Evolutionary conservation across 23 red algal genomes (phyloP).

Genomic region (Gracilaria domingensis): DNA sequence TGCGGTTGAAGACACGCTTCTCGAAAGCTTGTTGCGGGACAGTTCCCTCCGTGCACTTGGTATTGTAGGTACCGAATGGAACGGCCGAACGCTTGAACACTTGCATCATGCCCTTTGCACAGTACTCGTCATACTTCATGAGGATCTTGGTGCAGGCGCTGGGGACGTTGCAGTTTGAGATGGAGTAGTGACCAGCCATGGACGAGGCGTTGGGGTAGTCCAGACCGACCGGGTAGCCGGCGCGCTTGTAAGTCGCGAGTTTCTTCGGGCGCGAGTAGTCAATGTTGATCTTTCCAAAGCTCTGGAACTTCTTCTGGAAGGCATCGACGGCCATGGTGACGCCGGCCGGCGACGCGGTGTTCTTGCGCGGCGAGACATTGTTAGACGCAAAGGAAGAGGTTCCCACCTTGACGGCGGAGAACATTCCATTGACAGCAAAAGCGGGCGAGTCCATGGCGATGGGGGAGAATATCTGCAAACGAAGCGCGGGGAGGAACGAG

Average conservation of each 20-base stretch:
- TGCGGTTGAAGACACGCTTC: slow-evolving; percentile 80
- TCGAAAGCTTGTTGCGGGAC: slow-evolving; percentile 55
- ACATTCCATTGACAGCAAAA: slow-evolving; percentile 67
- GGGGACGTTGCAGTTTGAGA: slow-evolving; percentile 68
- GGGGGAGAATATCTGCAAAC: neutral
- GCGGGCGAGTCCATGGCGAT: slow-evolving; percentile 59
- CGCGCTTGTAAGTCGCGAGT: slow-evolving; percentile 71
- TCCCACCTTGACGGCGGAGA: slow-evolving; percentile 73
- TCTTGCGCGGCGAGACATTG: slow-evolving; percentile 11
- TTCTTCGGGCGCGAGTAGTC: slow-evolving; percentile 85
- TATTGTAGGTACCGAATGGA: slow-evolving; percentile 72
- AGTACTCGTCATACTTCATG: slow-evolving; percentile 83
- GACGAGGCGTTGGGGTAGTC: slow-evolving; percentile 73
- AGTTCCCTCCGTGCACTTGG: slow-evolving; percentile 83
- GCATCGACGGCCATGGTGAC: slow-evolving; percentile 75
- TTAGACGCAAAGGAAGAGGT: slow-evolving; percentile 63
- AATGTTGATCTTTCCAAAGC: slow-evolving; percentile 63
- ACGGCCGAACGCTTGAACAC: slow-evolving; percentile 77
- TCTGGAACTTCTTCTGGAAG: slow-evolving; percentile 82
- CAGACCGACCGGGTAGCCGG: slow-evolving; percentile 52
- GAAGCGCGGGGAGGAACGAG: neutral
- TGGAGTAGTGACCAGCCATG: slow-evolving; percentile 73
- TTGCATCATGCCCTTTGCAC: slow-evolving; percentile 75
- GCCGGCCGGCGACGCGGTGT: neutral
- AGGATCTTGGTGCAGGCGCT: slow-evolving; percentile 50